Evolutionary conservation across 148 eudicot genomes (phyloP), one percentile per base, ranked within the genome.

Genomic region (Vaccinium macrocarpon): DNA sequence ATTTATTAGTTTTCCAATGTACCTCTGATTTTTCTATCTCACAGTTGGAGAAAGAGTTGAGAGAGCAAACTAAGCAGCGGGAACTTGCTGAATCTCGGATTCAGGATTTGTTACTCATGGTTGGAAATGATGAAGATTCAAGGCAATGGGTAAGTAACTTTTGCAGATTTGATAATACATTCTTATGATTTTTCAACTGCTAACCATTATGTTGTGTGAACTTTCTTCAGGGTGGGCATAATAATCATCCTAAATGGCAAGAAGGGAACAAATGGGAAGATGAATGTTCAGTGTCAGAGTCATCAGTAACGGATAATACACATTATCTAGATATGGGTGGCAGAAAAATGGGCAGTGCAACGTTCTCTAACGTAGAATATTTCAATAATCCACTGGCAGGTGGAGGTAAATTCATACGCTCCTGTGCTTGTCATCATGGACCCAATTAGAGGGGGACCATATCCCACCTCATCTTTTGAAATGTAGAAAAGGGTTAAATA

Each of bases 11-110:
- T 18, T 19, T 19, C 25, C 51, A 38, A 18, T 46, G 49, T 66
- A 66, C 15, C 52, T 21, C 14, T 68, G 42, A 13, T 79, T 29
- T 79, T 19, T 78, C 5, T 25, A 11, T 48, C 23, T 12, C 85
- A 82, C 91, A 97, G 98, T 94, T 95, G 98, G 98, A 91, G 78
- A 90, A 86, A 82, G 98, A 97, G 89, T 93, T 97, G 82, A 90
- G 82, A 84, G 98, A 92, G 84, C 86, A 95, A 78, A 95, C 92
- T 74, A 86, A 85, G 61, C 93, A 95, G 76, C 96, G 95, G 15
- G 95, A 97, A 81, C 85, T 87, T 68, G 99, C 99, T 83, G 92
- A 90, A 86, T 93, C 93, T 78, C 94, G 87, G 71, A 72, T 92
- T 27, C 90, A 94, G 85, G 90, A 93, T 89, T 84, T 97, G 85